These are phyloP conservation scores for Xerophyta viscosa DNA, from an alignment of 106 monocot species.

Conservation along the genomic window DNA sequence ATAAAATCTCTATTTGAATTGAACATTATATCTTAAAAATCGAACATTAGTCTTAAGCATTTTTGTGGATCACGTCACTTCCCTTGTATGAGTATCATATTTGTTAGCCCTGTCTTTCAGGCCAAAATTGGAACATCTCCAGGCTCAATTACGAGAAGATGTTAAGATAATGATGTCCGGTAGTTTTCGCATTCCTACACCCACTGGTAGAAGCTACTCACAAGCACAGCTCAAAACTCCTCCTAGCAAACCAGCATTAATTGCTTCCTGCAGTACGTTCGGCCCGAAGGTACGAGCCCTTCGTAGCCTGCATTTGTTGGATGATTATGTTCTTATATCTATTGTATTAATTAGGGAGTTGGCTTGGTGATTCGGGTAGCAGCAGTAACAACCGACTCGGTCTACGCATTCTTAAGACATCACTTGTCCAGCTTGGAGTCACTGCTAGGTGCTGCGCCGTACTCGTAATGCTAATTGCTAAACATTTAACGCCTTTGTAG, in stretches of 20 bases:
- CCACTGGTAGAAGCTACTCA: constrained; percentile 8
- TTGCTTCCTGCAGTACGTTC: constrained; percentile 92
- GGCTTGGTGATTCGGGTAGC: constrained; percentile 69
- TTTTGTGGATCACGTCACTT: neutral
- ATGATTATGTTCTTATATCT: neutral
- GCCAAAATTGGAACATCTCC: constrained; percentile 62
- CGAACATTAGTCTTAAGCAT: too few species aligned
- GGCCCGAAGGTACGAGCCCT: constrained; percentile 56
- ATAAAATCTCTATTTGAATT: too few species aligned
- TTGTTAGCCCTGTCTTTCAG: constrained; percentile 36
- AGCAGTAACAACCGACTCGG: constrained; percentile 53
- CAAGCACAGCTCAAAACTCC: constrained; percentile 12
- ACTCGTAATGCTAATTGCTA: constrained; percentile 14
- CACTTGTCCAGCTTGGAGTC: constrained; percentile 51
- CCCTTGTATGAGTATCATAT: too few species aligned
- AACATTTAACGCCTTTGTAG: too few species aligned
- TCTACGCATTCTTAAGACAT: constrained; percentile 52
- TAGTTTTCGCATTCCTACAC: constrained; percentile 29
- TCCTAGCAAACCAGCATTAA: constrained; percentile 27
- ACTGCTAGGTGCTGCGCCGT: constrained; percentile 56
- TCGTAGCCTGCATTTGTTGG: too few species aligned
- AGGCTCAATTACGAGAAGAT: constrained; percentile 44
- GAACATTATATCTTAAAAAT: too few species aligned
- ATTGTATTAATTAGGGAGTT: constrained; percentile 19
- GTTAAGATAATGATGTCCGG: constrained; percentile 68